Evolutionary conservation across 2,329 filamentous ascomycete species (phyloP).

Genomic region (Grosmannia serpens): DNA sequence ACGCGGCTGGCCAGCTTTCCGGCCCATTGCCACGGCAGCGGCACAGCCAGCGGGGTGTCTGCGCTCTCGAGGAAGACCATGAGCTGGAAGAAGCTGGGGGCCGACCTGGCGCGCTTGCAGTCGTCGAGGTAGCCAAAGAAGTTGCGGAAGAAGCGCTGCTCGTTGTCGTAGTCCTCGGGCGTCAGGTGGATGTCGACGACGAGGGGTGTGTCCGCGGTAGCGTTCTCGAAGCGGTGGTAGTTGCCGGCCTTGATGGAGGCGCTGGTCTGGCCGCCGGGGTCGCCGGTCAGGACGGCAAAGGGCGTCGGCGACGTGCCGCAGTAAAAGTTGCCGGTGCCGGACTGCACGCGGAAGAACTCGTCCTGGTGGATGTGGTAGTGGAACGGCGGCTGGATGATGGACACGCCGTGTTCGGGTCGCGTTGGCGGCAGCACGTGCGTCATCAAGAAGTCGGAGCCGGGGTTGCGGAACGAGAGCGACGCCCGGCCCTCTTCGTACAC

Average conservation of each 20-base stretch:
- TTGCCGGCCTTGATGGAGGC: slow-evolving; percentile 1
- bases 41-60: background rate
- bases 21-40: background rate
- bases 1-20: background rate
- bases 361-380: slow-evolving; percentile 15
- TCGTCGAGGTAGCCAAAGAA: slow-evolving; percentile 14
- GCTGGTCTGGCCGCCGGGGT: background rate
- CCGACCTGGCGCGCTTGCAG: slow-evolving; percentile 7
- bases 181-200: slow-evolving; percentile 9
- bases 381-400: slow-evolving; percentile 11
- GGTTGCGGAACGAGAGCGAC: slow-evolving; percentile 4
- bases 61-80: slow-evolving; percentile 11
- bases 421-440: slow-evolving; percentile 4
- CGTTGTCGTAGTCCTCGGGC: slow-evolving; percentile 9
- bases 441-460: slow-evolving; percentile 5
- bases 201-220: slow-evolving; percentile 1
- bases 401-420: background rate
- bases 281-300: background rate
- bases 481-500: slow-evolving; percentile 6
- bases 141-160: slow-evolving; percentile 16
- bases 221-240: slow-evolving; percentile 10
- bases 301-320: background rate
- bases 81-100: slow-evolving; percentile 13
- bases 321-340: slow-evolving; percentile 12
- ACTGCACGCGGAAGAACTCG: slow-evolving; percentile 13